Conservation (phyloP, 2,329 filamentous ascomycete genomes). For the Aspergillus vadensis region DNA sequence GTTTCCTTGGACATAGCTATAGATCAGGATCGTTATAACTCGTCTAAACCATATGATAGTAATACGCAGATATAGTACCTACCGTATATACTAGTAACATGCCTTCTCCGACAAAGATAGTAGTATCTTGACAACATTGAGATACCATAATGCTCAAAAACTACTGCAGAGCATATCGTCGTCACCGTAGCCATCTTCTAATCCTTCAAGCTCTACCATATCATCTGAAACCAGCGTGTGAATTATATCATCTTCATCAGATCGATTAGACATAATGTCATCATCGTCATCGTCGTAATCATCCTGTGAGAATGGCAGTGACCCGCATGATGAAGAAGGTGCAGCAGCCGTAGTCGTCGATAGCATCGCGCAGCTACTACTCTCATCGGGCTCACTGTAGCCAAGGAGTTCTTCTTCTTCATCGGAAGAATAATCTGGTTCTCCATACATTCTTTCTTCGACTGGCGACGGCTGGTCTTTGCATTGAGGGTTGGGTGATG, state of each 20-base stretch:
- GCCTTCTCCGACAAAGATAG: too few relatives aligned
- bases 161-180: constrained; percentile 15
- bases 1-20: too few relatives aligned
- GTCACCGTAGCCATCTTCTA: neutral
- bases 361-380: neutral
- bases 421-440: neutral
- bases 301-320: neutral
- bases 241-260: neutral
- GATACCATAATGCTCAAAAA: neutral
- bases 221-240: neutral
- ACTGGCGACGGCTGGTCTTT: neutral
- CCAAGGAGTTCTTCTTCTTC: neutral
- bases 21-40: too few relatives aligned
- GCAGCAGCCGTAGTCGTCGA: neutral
- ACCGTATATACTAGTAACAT: neutral
- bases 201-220: neutral
- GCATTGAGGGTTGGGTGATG: neutral
- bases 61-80: neutral
- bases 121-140: neutral
- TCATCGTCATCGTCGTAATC: neutral
- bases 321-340: neutral
- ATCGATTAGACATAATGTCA: constrained; percentile 4
- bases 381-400: neutral
- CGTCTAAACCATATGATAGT: too few relatives aligned
- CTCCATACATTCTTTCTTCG: neutral